Evolutionary conservation across 345 rosid genomes (phyloP), one percentile per base, ranked within the genome.

Genomic region (Corymbia maculata): DNA sequence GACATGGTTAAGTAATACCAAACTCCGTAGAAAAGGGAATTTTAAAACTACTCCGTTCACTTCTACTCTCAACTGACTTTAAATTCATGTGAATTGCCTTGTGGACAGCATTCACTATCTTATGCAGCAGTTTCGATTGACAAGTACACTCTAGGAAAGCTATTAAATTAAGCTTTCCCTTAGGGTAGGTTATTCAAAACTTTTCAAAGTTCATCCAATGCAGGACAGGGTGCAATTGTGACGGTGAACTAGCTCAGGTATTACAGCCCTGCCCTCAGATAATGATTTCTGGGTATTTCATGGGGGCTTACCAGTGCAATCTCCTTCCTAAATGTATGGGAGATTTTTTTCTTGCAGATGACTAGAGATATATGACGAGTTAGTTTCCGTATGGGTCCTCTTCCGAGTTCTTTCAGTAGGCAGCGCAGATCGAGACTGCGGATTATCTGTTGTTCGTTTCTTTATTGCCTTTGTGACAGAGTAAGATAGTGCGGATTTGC

Each of bases 1-100:
- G 96, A 95, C 96, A 92, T 89, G 90, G 89, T 94, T 96, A 96
- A 95, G 99, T 97, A 89, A 89, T 59, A 94, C 93, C 96, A 92
- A 94, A 90, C 89, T 91, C 87, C 16, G 89, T 90, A 89, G 91
- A 91, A 89, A 86, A 86, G 88, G 19, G 89, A 89, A 52, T 88
- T 87, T 86, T 85, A 61, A 87, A 57, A 86, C 13, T 26, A 22
- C 32, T 51, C n/a, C 12, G 50, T 28, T 19, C 64, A 42, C 84
- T 75, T 75, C 84, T 75, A 75, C 84, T 42, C 84, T 42, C 84
- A 75, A 75, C 84, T 75, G 84, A 75, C 84, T 75, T 75, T 75
- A 75, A 36, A 75, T 75, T 75, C 84, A 75, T 42, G 84, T 42
- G 84, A 75, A 75, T 75, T 75, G 84, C 84, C 84, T 75, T 75